Base-by-base conservation (phyloP, 495 filamentous ascomycete genomes). In the Cenococcum geophilum region DNA sequence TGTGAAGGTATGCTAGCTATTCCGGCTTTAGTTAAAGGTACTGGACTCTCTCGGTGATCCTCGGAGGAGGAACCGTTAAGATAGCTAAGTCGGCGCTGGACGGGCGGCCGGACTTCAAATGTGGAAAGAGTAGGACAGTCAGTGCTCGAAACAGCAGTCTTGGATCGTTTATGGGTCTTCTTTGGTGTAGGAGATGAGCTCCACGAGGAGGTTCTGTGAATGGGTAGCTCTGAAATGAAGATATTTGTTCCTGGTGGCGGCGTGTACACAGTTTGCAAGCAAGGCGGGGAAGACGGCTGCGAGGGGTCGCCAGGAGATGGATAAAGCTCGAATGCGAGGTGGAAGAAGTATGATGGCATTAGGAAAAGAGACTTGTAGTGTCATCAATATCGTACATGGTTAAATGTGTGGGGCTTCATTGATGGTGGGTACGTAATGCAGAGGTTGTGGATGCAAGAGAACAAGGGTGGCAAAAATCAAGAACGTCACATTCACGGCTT, bases 341-440 rank as follows among this genome's bases (percentile, higher is more conserved):
- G 92, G 68, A 92, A 98, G 74, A 91, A 92, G 75, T 93, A 96
- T 36, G 87, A 84, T 76, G 89, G 88, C 91, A 89, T 85, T 57
- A 63, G 63, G 65, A 57, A 11, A 62, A 48, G 4, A 50, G 25
- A 10, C 18, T 43, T 9, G 50, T 57, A n/a, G 10, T 12, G 36
- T 43, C 27, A 5, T 56, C 22, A 57, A 21, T 35, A 16, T 48
- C 43, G 23, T 9, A 23, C 55, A 63, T 63, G 21, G 55, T 59
- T 14, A 35, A 10, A 43, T 12, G 45, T 51, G 57, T 1, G 40
- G 22, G n/a, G 14, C 1, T 48, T 35, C 6, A 6, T 6, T 32
- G 27, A 32, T 32, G 27, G 27, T 32, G 2, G 27, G 27, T n/a
- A n/a, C n/a, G n/a, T 32, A 6, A 32, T 32, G 2, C 6, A 32